A percentile compares a stretch with the other conserved stretches of the same genome.
Evolutionary conservation across 768 basidiomycete genomes (phyloP).

Genomic region (Lentinula edodes): DNA sequence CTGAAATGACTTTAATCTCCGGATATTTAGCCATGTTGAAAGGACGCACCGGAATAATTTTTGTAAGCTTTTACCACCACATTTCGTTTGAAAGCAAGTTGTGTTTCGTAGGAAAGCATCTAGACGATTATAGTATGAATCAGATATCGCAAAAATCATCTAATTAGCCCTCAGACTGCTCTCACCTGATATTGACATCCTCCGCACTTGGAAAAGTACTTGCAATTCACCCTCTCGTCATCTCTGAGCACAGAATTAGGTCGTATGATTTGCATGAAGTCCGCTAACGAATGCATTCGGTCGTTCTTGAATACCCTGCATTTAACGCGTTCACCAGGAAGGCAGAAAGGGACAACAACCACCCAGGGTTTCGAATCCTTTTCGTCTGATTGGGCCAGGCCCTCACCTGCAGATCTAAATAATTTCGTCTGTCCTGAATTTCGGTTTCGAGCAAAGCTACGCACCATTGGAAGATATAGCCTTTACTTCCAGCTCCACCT

Average conservation of each 20-base stretch:
- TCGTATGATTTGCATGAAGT: slow-evolving; percentile 58
- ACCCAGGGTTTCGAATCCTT: slow-evolving; percentile 62
- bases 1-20: slow-evolving; percentile 24
- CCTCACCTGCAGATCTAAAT: slow-evolving; percentile 46
- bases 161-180: neutral
- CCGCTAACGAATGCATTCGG: slow-evolving; percentile 70
- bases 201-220: slow-evolving; percentile 84
- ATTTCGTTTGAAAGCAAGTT: slow-evolving; percentile 81
- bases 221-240: slow-evolving; percentile 60
- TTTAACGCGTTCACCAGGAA: slow-evolving; percentile 78
- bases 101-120: slow-evolving; percentile 85
- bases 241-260: slow-evolving; percentile 68
- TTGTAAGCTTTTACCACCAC: slow-evolving; percentile 82
- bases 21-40: neutral
- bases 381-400: slow-evolving; percentile 48
- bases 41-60: slow-evolving; percentile 57
- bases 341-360: slow-evolving; percentile 74
- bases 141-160: neutral
- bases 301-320: slow-evolving; percentile 68
- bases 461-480: slow-evolving; percentile 59
- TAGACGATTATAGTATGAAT: slow-evolving; percentile 18
- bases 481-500: slow-evolving; percentile 62
- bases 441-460: slow-evolving; percentile 11
- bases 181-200: slow-evolving; percentile 93
- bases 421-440: slow-evolving; percentile 5